phyloP scores from a whole-genome alignment of 192 early-diverging fungal genomes.

The Coemansia sp. region DNA sequence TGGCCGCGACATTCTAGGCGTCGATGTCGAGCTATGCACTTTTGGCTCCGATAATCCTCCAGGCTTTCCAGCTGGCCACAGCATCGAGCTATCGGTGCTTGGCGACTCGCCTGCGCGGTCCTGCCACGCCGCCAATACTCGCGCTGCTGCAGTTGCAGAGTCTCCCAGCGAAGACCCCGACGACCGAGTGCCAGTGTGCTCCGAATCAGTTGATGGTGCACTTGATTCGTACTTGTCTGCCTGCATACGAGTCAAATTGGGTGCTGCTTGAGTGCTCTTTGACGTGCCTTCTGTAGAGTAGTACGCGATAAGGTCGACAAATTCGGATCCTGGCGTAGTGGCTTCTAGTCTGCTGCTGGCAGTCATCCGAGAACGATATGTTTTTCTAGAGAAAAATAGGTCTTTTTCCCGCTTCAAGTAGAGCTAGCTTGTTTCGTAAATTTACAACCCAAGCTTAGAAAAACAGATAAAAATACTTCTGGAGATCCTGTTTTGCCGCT shows the following conservation, averaged over 20 bases:
- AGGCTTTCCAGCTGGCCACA: conserved; percentile 13
- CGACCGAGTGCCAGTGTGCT: conserved; percentile 31
- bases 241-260: conserved; percentile 23
- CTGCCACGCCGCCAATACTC: conserved; percentile 53
- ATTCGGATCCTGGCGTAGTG: conserved; percentile 21
- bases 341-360: conserved; percentile 19
- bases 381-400: not conserved
- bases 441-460: too few species aligned
- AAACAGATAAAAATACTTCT: not conserved
- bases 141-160: conserved; percentile 47
- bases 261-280: conserved; percentile 13
- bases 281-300: conserved; percentile 22
- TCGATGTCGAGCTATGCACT: conserved; percentile 33
- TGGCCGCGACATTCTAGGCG: conserved; percentile 17
- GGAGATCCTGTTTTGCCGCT: not conserved
- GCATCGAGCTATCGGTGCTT: conserved; percentile 2
- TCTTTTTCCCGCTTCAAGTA: not conserved
- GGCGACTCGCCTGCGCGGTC: conserved; percentile 28
- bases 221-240: conserved; percentile 30
- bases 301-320: conserved; percentile 40
- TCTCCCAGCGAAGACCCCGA: conserved; percentile 44
- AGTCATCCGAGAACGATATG: conserved; percentile 23
- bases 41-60: conserved; percentile 7
- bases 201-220: conserved; percentile 41
- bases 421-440: not conserved